These are phyloP conservation scores for Lasiosphaeriaceae sp. DNA, from an alignment of 495 filamentous ascomycete species.

Conservation along the genomic window DNA sequence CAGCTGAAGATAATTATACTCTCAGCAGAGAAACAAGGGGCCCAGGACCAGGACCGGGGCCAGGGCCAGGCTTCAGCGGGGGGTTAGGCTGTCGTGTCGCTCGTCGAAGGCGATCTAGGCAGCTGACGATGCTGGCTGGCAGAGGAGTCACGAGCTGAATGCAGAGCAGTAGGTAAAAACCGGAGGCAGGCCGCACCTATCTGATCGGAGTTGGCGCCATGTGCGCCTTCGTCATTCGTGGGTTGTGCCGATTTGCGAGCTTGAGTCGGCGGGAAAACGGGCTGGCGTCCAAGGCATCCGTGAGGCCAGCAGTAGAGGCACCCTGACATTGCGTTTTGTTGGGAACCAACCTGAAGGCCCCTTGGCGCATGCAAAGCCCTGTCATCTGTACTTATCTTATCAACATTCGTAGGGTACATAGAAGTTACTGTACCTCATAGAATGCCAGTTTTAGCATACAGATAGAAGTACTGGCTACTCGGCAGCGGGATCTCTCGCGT, in stretches of 20 bases:
- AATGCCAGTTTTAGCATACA: no score
- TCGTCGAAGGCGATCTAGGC: neutral
- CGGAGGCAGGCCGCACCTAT: neutral
- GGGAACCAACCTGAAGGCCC: neutral
- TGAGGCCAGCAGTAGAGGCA: no score
- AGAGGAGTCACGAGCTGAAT: neutral
- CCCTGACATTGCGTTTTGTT: neutral
- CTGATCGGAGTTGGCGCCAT: conserved; percentile 9
- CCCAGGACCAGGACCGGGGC: no score
- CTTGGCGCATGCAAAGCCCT: no score
- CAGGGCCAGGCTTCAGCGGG: no score
- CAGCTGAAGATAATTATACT: neutral
- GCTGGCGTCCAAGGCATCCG: no score
- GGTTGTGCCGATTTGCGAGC: no score
- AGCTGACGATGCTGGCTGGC: neutral
- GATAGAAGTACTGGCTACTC: no score
- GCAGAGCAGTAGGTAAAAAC: neutral
- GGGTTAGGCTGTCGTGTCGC: no score
- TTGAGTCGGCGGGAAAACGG: no score
- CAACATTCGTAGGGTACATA: no score
- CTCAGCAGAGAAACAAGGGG: neutral
- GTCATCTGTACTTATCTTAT: neutral
- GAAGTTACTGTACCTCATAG: no score
- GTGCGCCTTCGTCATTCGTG: conserved; percentile 19
- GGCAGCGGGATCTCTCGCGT: neutral